Percentiles rank a stretch among this genome's conserved stretches.
Conservation (phyloP, 129 eudicot genomes). For the Flaveria trinervia region DNA sequence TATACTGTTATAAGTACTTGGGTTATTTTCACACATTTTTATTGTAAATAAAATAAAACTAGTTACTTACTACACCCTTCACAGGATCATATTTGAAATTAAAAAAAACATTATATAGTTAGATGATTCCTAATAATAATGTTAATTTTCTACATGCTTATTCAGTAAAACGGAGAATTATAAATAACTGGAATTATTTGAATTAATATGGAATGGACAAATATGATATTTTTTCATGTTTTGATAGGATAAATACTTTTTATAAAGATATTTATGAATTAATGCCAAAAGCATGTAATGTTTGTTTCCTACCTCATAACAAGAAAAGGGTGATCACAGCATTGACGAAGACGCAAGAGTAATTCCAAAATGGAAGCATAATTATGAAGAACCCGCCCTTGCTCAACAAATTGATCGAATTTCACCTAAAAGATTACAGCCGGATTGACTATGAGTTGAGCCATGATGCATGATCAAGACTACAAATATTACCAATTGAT, state of each 20-base stretch:
- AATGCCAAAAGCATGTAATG: background rate
- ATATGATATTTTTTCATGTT: background rate
- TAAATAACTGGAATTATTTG: background rate
- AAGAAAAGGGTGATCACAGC: constrained; percentile 99
- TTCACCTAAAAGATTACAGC: constrained; percentile 58
- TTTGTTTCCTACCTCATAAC: constrained; percentile 72
- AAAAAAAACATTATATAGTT: background rate
- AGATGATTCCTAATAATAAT: background rate
- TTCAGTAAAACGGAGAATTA: background rate
- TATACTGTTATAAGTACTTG: background rate
- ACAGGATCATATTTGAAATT: background rate
- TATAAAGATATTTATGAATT: background rate
- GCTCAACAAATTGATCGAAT: constrained; percentile 93
- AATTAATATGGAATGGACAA: background rate
- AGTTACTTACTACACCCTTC: background rate
- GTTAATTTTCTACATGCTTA: background rate
- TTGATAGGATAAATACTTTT: background rate
- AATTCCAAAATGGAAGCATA: constrained; percentile 95
- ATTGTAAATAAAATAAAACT: background rate
- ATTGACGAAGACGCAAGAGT: constrained; percentile 95
- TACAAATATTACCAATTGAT: background rate
- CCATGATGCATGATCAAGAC: constrained; percentile 9
- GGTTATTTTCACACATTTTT: background rate
- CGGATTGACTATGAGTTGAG: background rate
- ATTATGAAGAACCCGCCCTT: constrained; percentile 96